These are phyloP conservation scores for Rhodomyrtus psidioides DNA, from an alignment of 441 rosid genomes.

Conservation along the genomic window DNA sequence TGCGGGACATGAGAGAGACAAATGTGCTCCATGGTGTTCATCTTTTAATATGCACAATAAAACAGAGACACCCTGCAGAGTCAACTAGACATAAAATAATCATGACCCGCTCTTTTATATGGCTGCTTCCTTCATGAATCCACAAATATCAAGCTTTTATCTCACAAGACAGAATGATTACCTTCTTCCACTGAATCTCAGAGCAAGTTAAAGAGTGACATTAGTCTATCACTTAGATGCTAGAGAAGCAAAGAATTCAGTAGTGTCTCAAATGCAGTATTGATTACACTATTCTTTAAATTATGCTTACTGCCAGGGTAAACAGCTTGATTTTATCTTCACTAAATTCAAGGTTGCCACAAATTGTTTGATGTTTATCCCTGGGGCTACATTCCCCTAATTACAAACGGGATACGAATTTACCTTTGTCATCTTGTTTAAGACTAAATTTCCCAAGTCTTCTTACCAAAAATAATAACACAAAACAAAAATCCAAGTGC, in stretches of 20 bases:
- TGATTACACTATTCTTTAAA: background rate
- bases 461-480: background rate
- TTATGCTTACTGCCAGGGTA: background rate
- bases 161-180: background rate
- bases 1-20: background rate
- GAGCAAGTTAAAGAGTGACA: background rate
- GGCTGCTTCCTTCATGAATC: background rate
- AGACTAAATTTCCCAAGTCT: background rate
- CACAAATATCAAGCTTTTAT: background rate
- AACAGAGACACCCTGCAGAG: background rate
- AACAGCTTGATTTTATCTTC: background rate
- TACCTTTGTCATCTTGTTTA: background rate
- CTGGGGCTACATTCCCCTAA: background rate
- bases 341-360: background rate
- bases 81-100: background rate
- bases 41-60: background rate
- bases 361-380: background rate
- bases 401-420: background rate
- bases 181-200: background rate
- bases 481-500: background rate
- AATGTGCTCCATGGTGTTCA: background rate
- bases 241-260: background rate
- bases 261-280: background rate
- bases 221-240: background rate
- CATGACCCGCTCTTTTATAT: background rate